Evolutionary conservation across 306 rosid genomes (phyloP), one percentile per base, ranked within the genome.

Genomic region (Begonia masoniana): DNA sequence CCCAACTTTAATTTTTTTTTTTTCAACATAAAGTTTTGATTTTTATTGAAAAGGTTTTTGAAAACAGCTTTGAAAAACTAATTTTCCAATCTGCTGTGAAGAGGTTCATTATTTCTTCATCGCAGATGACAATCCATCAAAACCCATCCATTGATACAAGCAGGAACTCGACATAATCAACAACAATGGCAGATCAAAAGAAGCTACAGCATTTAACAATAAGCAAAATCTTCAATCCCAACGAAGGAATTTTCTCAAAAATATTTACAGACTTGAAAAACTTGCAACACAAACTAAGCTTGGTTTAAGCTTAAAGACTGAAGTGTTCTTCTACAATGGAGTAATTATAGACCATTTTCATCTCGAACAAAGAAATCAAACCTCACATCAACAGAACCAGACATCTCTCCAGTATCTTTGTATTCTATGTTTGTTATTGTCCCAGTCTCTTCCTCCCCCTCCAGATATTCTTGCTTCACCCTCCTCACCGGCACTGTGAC

Each of bases 401-500:
- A 76, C 3, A 23, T 56, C 51, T 82, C 92, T 57, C 88, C 95
- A 0, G 65, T 71, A 61, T 91, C 97, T 76, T 83, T 91, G 81
- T 82, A 91, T 64, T 91, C 92, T 10, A 91, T 68, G 57, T 91
- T 91, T 47, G 85, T 85, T 76, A 89, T 85, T 13, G 80, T 60
- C 54, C 91, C 95, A 61, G 48, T 41, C 70, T 80, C 97, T 26
- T 81, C 97, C 24, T 84, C 97, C 16, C 52, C 59, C 12, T 67
- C 81, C 68, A 82, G 97, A 79, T 91, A 91, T 70, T 85, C 86
- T 50, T 85, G 79, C 72, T 85, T 91, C 59, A 91, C 97, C 36
- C 97, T 76, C 60, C 96, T 75, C 12, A 91, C 96, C 8, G 97
- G 97, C 49, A 91, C 96, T 0, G 92, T 85, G 67, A 91, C 92